phyloP scores from a whole-genome alignment of 805 yeast species.

The Candida suzukii region DNA sequence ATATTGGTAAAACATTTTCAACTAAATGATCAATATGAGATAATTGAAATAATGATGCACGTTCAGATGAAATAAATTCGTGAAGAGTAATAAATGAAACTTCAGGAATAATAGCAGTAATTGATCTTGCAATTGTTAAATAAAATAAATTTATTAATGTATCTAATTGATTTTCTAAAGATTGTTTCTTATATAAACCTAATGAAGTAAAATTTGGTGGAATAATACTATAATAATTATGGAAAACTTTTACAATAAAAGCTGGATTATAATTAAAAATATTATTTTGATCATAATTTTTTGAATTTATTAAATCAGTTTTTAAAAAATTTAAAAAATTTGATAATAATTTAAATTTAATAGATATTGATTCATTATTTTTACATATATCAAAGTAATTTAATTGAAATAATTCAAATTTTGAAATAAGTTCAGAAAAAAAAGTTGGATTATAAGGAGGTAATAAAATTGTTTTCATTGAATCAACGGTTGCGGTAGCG shows the following conservation, averaged over 20 bases:
- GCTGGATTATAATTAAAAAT: slow-evolving; percentile 7
- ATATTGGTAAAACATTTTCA: neutral
- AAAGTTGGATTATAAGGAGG: slow-evolving; percentile 9
- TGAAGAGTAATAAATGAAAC: slow-evolving; percentile 7
- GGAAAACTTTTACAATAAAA: slow-evolving; percentile 5
- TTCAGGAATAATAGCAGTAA: slow-evolving; percentile 15
- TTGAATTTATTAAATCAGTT: neutral
- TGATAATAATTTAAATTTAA: neutral
- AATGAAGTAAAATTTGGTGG: slow-evolving; percentile 6
- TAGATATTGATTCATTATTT: neutral
- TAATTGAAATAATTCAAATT: slow-evolving; percentile 5
- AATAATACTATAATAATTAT: slow-evolving; percentile 7
- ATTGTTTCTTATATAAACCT: slow-evolving; percentile 3
- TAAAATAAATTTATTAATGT: slow-evolving; percentile 10
- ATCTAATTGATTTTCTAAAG: slow-evolving; percentile 4
- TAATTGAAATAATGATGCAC: neutral
- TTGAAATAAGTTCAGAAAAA: slow-evolving; percentile 8
- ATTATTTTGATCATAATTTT: too few species aligned
- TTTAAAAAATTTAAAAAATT: neutral
- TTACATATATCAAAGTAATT: neutral
- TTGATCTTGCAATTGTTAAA: slow-evolving; percentile 11
- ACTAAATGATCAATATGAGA: neutral
- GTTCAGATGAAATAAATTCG: slow-evolving; percentile 11
- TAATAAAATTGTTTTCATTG: slow-evolving; percentile 11
- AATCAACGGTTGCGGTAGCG: slow-evolving; percentile 10